A percentile compares a stretch with the other conserved stretches of the same genome.
These are phyloP conservation scores for Saururus chinensis DNA, from an alignment of 164 flowering plant species.

Conservation along the genomic window DNA sequence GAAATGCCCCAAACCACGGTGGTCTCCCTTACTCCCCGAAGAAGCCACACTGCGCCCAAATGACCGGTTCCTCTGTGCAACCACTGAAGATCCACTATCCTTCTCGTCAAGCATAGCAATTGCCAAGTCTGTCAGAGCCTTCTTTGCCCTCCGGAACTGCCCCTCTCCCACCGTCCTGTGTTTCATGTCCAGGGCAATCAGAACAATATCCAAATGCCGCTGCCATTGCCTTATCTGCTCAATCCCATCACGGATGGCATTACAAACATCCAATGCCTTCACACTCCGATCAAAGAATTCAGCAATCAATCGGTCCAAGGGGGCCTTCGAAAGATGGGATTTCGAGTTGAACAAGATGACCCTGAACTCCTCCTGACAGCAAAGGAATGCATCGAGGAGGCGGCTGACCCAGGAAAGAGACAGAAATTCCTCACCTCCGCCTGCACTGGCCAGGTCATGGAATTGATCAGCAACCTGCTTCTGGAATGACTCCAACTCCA, in stretches of 20 bases:
- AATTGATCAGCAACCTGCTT: slow-evolving; percentile 48
- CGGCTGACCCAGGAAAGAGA: slow-evolving; percentile 61
- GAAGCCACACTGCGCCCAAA: slow-evolving; percentile 43
- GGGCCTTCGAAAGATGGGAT: slow-evolving; percentile 21
- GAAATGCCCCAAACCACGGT: slow-evolving; percentile 35
- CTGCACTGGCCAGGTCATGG: slow-evolving; percentile 20
- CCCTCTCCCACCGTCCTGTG: slow-evolving; percentile 57
- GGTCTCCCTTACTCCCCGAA: slow-evolving; percentile 16
- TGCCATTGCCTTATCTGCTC: slow-evolving; percentile 81
- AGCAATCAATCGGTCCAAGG: slow-evolving; percentile 43
- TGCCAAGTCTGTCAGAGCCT: slow-evolving; percentile 69
- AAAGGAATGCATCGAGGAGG: slow-evolving; percentile 59
- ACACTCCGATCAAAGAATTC: slow-evolving; percentile 75
- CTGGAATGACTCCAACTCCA: slow-evolving; percentile 65
- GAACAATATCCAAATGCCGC: slow-evolving; percentile 67
- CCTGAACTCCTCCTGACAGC: slow-evolving; percentile 76
- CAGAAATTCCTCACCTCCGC: slow-evolving; percentile 37
- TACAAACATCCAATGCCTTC: slow-evolving; percentile 83
- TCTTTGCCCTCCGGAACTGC: slow-evolving; percentile 75
- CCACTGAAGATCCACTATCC: slow-evolving; percentile 28
- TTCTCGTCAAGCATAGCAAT: slow-evolving; percentile 77
- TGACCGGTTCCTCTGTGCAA: slow-evolving; percentile 62
- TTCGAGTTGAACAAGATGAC: slow-evolving; percentile 34
- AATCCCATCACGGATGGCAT: slow-evolving; percentile 78
- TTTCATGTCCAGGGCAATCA: slow-evolving; percentile 38